Base-by-base conservation (phyloP, 2,329 filamentous ascomycete species). In the Phoma sp. region DNA sequence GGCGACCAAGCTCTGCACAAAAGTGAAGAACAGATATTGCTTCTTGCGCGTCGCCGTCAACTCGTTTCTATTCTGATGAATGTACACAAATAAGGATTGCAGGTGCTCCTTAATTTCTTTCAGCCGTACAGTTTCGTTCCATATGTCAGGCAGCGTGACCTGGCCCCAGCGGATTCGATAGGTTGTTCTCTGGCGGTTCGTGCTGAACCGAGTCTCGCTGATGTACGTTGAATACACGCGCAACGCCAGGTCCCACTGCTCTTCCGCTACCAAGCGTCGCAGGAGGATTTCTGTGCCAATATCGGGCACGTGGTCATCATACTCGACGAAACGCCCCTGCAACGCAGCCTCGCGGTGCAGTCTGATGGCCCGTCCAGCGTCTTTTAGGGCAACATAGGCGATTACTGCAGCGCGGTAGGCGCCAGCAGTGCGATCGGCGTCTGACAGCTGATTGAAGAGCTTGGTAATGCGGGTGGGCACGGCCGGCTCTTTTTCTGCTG, bases 391-490 rank as follows among this genome's bases (percentile, higher is more conserved):
- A 24, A 83, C 58, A 54, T 79, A 75, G 22, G 82, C 77, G 38
- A 71, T 70, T 22, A 80, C 75, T 24, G 78, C 74, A 36, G 73
- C 65, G 46, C 74, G 64, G 63, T 83, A 85, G 47, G 80, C 77
- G 4, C 71, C 68, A 7, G 70, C 60, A 2, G 70, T 74, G 24
- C 80, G 77, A 33, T 73, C 49, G 7, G 71, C 48, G 1, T 55
- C 23, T 3, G 73, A 64, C 24, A 83, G 74, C 3, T 59, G 52
- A 27, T 78, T 65, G 61, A 85, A 85, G 7, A 85, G 55, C n/a
- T 72, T 57, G 43, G 78, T 71, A 14, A 75, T 71, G 41, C 79
- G 77, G 52, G 74, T 72, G 11, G 76, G 69, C 62, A 83, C 75
- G 23, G 73, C 43, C 2, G 65, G 41, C 9, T 59, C 47, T 10